These are phyloP conservation scores for Colletotrichum truncatum DNA, from an alignment of 2,329 filamentous ascomycete species.

Conservation along the genomic window DNA sequence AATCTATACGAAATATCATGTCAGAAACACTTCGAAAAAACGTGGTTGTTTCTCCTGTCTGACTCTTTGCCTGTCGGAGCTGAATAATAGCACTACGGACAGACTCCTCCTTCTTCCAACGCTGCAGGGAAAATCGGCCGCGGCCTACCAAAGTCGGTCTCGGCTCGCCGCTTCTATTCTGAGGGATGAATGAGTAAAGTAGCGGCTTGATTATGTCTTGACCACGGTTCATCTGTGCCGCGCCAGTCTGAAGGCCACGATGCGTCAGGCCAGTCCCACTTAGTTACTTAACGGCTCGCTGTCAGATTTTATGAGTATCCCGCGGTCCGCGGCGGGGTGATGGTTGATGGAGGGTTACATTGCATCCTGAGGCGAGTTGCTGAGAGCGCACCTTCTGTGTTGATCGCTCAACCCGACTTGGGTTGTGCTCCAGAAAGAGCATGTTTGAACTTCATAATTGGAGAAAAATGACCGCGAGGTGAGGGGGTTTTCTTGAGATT, in stretches of 20 bases:
- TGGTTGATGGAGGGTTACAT: conserved; percentile 12
- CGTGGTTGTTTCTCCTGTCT: conserved; percentile 8
- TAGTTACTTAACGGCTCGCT: neutral
- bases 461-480: neutral
- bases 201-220: neutral
- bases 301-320: neutral
- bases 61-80: neutral
- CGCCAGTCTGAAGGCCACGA: conserved; percentile 1
- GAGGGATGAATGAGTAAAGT: neutral
- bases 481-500: neutral
- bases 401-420: neutral
- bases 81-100: neutral
- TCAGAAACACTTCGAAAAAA: neutral
- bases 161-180: neutral
- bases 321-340: conserved; percentile 1
- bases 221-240: neutral
- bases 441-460: neutral
- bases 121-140: neutral
- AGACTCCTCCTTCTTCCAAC: neutral
- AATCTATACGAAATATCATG: neutral
- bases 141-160: neutral
- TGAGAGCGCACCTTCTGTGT: conserved; percentile 1
- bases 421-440: neutral
- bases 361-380: neutral
- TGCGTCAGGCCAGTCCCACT: conserved; percentile 2